Base-by-base conservation (phyloP, 106 monocot genomes). In the Platanthera guangdongensis region DNA sequence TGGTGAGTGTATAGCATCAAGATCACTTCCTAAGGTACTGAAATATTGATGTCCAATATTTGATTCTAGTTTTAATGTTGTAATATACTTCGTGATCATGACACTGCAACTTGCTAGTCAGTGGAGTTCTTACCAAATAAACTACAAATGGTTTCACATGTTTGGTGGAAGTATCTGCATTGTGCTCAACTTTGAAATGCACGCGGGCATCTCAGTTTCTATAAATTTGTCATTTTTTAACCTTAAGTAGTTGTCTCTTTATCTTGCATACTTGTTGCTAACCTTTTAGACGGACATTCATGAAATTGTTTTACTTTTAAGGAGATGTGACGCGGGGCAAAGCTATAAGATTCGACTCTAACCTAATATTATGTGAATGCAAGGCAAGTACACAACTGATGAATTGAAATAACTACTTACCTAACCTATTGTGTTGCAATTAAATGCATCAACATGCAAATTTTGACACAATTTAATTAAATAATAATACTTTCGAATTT, bases 1-100 rank as follows among this genome's bases (percentile, higher is more conserved):
- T 59, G 91, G 94, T 69, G 94, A 94, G 77, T 74, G 28, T 30
- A 87, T 94, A 74, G 85, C 91, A 47, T 89, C 89, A 81, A 89
- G 91, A 87, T 73, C 79, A 32, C 75, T 91, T 60, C 94, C 87
- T 4, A 94, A 94, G 91, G 94, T 80, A 64, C 45, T n/a, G 15
- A 54, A 52, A 68, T 74, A 54, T 67, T 75, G 22, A 76, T 13
- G 18, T 55, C 14, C 50, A 63, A 25, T 67, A 67, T 67, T 25
- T 3, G 22, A 12, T 71, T 22, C 47, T 55, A 57, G 7, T 69
- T 51, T n/a, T 9, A 0, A 7, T 63, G 52, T 70, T 28, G 7
- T 69, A 25, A 72, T n/a, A 72, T 50, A 72, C 45, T 70, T 39
- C 28, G 9, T 70, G 70, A 39, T 39, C 63, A 7, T 63, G 25